These are phyloP conservation scores for Glycine latifolia DNA, from an alignment of 306 rosid species.

Conservation along the genomic window DNA sequence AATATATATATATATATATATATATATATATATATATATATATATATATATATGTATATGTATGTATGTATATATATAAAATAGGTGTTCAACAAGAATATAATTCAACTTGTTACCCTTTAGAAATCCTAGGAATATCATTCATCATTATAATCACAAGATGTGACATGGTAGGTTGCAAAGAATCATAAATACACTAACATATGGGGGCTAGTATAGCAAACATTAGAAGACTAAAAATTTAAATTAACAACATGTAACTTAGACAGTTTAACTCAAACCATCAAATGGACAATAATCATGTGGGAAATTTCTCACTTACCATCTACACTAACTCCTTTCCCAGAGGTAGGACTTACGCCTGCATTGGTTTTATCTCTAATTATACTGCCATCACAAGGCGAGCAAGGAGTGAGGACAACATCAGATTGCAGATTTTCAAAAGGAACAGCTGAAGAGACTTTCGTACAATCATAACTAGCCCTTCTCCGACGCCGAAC, in stretches of 20 bases:
- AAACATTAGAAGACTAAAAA: constrained; percentile 4
- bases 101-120: constrained; percentile 19
- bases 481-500: constrained; percentile 64
- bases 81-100: constrained; percentile 7
- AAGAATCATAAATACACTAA: not conserved
- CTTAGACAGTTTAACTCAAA: not conserved
- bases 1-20: not conserved
- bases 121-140: not conserved
- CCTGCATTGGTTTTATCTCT: constrained; percentile 40
- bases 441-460: too few species aligned
- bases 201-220: not conserved
- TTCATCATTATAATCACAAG: not conserved
- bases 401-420: constrained; percentile 32
- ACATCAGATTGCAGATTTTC: not conserved
- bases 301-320: constrained; percentile 41
- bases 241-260: constrained; percentile 12
- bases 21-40: not conserved
- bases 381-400: constrained; percentile 29
- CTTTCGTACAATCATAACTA: constrained; percentile 35
- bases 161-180: not conserved
- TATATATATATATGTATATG: not conserved
- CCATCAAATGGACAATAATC: not conserved
- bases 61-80: not conserved
- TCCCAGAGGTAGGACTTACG: constrained; percentile 34
- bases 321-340: constrained; percentile 41